Evolutionary conservation across 768 basidiomycete genomes (phyloP), one percentile per base, ranked within the genome.

Genomic region (Amanita pallidorosea): DNA sequence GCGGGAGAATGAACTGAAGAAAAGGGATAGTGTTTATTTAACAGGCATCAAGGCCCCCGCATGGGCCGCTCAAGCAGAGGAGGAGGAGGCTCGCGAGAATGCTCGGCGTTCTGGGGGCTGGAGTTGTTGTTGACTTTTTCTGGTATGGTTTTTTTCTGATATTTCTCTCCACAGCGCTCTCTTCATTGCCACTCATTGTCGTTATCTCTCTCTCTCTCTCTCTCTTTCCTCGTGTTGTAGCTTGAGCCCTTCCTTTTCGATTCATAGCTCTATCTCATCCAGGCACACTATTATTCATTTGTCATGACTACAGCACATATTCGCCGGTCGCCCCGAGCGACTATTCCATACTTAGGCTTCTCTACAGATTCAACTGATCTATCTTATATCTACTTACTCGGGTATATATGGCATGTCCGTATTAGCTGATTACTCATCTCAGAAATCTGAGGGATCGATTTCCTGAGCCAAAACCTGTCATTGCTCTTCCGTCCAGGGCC

Each of bases 1-100:
- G 65, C 72, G 70, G 56, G 88, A 92, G 62, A 87, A 90, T 59
- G 81, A 85, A 57, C 63, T 83, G 51, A 80, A 83, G 67, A 84
- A 82, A 62, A 79, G 88, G 48, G 85, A 93, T 62, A 92, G 89
- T 64, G 83, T 96, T 51, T 77, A 87, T 65, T 69, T 95, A 54
- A 74, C 81, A 25, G 73, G 76, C 50, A 63, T 73, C 35, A 73
- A 70, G 51, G 73, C 83, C 29, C 87, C 88, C 5, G 71, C 78
- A 13, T 90, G 88, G 87, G 76, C 80, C 45, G 83, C 82, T 11
- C 84, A 87, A 61, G 85, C 87, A 20, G 86, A 86, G 51, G 85
- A 80, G 60, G 87, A 90, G 61, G 85, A 85, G 60, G 85, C 83
- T 17, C 72, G 76, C 43, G 73, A 71, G 59, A 76, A 74, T 57